Conservation (phyloP, 495 filamentous ascomycete species). For the Neurospora sp. region DNA sequence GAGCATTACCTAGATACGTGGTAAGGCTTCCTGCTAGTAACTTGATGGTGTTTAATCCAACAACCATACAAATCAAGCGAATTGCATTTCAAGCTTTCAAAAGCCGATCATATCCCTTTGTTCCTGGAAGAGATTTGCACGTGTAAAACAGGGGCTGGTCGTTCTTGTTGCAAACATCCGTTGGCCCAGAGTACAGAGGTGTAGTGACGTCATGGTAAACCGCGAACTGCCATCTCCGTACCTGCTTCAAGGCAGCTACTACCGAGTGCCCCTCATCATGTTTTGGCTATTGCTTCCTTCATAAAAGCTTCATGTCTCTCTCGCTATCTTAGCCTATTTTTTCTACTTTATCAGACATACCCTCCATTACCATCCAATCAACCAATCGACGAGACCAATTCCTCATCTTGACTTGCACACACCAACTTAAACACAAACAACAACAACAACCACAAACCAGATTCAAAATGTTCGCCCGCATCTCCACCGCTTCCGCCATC, state of each 20-base stretch:
- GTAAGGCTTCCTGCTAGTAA: neutral
- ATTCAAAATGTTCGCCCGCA: conserved; percentile 4
- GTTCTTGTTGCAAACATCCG: neutral
- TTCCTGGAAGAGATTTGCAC: neutral
- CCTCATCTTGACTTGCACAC: neutral
- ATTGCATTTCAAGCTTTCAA: neutral
- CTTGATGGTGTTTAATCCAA: neutral
- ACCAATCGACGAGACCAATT: neutral
- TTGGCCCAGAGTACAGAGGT: neutral
- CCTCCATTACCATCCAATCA: conserved; percentile 1
- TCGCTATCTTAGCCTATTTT: neutral
- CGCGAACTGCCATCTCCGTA: neutral
- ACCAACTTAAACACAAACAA: neutral
- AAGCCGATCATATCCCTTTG: neutral
- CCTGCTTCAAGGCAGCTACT: neutral
- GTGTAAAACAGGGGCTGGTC: neutral
- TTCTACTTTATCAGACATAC: neutral
- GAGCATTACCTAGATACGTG: neutral
- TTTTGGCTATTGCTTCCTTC: neutral
- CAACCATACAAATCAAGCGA: neutral
- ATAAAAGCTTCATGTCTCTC: neutral
- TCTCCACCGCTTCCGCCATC: conserved; percentile 1
- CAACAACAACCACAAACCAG: neutral
- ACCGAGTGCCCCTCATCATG: neutral
- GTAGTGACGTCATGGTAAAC: neutral